Conservation (phyloP, 2,329 filamentous ascomycete species). For the Beauveria varroae region DNA sequence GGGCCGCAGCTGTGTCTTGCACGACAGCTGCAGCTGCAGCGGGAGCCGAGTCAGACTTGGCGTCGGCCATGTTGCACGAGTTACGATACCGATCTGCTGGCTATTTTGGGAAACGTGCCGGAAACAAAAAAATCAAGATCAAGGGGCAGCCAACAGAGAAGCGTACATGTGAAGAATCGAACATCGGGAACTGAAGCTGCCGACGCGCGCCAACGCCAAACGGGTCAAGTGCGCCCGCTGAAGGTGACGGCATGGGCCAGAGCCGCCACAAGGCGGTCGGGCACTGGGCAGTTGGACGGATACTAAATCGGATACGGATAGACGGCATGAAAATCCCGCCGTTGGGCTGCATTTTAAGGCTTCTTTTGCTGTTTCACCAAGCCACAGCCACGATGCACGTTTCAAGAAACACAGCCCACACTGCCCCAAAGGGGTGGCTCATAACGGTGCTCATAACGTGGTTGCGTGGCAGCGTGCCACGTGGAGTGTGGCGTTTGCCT, state of each 20-base stretch:
- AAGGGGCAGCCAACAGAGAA: not conserved
- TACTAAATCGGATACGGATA: too few species aligned
- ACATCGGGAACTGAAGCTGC: not conserved
- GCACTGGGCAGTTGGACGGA: not conserved
- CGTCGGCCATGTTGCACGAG: conserved; percentile 1
- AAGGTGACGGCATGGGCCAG: not conserved
- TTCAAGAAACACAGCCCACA: not conserved
- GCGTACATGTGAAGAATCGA: not conserved
- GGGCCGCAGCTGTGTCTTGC: not conserved
- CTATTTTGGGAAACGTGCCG: not conserved
- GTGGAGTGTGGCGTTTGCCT: not conserved
- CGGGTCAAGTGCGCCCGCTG: not conserved
- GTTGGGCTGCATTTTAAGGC: too few species aligned
- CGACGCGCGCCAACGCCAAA: conserved; percentile 5
- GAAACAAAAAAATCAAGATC: too few species aligned
- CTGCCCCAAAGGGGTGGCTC: not conserved
- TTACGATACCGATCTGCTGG: not conserved
- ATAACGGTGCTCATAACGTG: not conserved
- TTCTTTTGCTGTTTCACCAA: not conserved
- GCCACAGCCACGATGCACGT: not conserved
- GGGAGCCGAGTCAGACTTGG: not conserved
- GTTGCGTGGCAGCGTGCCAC: too few species aligned
- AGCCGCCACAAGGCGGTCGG: not conserved
- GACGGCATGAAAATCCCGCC: too few species aligned
- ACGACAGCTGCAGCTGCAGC: not conserved